Evolutionary conservation across 257 asterid genomes (phyloP).

Genomic region (Primulina huaijiensis): DNA sequence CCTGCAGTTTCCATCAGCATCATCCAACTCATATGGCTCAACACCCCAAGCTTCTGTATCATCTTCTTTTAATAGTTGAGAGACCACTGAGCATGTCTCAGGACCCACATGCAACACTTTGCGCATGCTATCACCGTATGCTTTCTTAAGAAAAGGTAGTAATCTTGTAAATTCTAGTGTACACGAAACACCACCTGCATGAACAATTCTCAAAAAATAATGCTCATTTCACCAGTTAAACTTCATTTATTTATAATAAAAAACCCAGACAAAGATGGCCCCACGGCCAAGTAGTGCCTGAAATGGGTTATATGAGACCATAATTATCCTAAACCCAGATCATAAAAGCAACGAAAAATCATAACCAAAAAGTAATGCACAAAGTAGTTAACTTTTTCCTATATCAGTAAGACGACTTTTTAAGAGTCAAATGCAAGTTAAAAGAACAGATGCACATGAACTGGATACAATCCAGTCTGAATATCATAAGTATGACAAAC

Average conservation of each 20-base stretch:
- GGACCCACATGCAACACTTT: conserved; percentile 89
- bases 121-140: conserved; percentile 73
- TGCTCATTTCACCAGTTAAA: background rate
- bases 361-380: background rate
- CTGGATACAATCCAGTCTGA: background rate
- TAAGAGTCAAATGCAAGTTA: background rate
- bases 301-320: background rate
- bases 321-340: background rate
- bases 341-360: background rate
- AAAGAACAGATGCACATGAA: background rate
- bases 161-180: conserved; percentile 55
- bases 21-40: conserved; percentile 82
- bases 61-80: conserved; percentile 66
- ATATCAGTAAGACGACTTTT: background rate
- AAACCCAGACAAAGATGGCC: background rate
- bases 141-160: conserved; percentile 65
- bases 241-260: too few relatives aligned
- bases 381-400: background rate
- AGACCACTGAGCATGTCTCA: conserved; percentile 77
- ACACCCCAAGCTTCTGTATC: conserved; percentile 92
- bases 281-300: background rate
- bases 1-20: conserved; percentile 70
- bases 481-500: background rate
- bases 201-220: background rate
- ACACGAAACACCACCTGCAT: conserved; percentile 74